Conservation (phyloP, 1,284 basidiomycete species). For the Austroboletus olivaceoglutinosus region DNA sequence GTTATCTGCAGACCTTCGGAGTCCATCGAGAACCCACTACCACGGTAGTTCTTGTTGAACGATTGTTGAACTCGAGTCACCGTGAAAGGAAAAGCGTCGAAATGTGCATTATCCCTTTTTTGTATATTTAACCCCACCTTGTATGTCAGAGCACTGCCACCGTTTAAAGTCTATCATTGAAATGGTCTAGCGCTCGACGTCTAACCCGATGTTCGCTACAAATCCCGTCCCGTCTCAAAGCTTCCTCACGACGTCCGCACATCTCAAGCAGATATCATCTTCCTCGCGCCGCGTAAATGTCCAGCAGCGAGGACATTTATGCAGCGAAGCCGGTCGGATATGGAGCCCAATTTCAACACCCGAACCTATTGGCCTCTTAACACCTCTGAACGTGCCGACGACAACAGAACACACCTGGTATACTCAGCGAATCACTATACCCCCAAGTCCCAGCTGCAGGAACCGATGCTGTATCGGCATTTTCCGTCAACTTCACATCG, state of each 20-base stretch:
- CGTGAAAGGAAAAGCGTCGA: not conserved
- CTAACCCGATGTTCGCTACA: not conserved
- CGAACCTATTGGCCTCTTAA: conserved; percentile 13
- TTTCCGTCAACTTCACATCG: conserved; percentile 49
- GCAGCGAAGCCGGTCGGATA: conserved; percentile 21
- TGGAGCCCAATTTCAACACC: conserved; percentile 16
- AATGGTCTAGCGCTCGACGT: not conserved
- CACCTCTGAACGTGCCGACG: not conserved
- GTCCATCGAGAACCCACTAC: conserved; percentile 31
- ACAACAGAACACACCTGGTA: conserved; percentile 41
- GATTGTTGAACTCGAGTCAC: conserved; percentile 1
- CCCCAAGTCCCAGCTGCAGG: conserved; percentile 44
- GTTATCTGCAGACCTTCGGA: conserved; percentile 75
- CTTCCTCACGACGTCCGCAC: conserved; percentile 21
- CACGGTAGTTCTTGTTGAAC: conserved; percentile 1
- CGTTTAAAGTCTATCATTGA: not conserved
- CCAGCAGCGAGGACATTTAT: conserved; percentile 36
- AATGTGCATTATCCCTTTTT: conserved; percentile 8
- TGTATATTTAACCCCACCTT: conserved; percentile 12
- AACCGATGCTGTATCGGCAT: conserved; percentile 37
- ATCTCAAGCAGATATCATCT: conserved; percentile 27
- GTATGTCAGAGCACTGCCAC: not conserved
- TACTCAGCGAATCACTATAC: conserved; percentile 41
- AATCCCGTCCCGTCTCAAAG: not conserved
- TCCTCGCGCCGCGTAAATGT: conserved; percentile 29